phyloP scores from a whole-genome alignment of 2,329 filamentous ascomycete genomes.

The Talaromyces islandicus region DNA sequence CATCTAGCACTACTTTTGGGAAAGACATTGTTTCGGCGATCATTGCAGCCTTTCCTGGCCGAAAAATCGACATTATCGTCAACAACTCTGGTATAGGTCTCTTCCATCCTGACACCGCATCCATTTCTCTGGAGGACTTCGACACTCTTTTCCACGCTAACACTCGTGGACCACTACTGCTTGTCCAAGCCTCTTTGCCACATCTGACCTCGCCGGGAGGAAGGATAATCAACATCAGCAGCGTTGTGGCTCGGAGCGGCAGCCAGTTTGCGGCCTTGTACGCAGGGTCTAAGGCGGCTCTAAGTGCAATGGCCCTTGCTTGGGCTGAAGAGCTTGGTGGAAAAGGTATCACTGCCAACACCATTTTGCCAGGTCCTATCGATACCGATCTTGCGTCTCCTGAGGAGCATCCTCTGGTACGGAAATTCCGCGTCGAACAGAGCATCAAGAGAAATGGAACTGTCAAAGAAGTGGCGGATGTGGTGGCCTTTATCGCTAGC shows the following conservation, averaged over 20 bases:
- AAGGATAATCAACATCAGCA: conserved; percentile 9
- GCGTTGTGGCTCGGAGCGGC: conserved; percentile 14
- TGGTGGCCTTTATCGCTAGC: not conserved
- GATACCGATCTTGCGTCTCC: not conserved
- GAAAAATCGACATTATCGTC: conserved; percentile 16
- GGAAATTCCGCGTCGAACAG: not conserved
- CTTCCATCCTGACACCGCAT: conserved; percentile 8
- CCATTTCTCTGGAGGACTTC: conserved; percentile 7
- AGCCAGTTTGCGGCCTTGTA: conserved; percentile 9
- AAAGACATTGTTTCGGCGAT: conserved; percentile 12
- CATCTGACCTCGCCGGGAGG: not conserved
- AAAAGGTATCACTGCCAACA: not conserved
- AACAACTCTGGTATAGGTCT: conserved; percentile 14
- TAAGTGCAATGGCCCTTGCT: not conserved
- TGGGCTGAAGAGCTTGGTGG: not conserved
- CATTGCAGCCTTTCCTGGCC: conserved; percentile 11
- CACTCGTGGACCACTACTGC: not conserved
- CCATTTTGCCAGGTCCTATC: conserved; percentile 1
- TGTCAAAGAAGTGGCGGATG: not conserved
- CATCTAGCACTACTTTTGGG: not conserved
- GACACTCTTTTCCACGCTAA: conserved; percentile 1
- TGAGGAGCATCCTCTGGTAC: not conserved
- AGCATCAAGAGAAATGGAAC: conserved; percentile 5
- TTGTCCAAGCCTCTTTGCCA: conserved; percentile 3
- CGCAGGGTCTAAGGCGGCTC: not conserved